Evolutionary conservation across 2,329 filamentous ascomycete genomes (phyloP), one percentile per base, ranked within the genome.

Genomic region (Fusarium sp.): DNA sequence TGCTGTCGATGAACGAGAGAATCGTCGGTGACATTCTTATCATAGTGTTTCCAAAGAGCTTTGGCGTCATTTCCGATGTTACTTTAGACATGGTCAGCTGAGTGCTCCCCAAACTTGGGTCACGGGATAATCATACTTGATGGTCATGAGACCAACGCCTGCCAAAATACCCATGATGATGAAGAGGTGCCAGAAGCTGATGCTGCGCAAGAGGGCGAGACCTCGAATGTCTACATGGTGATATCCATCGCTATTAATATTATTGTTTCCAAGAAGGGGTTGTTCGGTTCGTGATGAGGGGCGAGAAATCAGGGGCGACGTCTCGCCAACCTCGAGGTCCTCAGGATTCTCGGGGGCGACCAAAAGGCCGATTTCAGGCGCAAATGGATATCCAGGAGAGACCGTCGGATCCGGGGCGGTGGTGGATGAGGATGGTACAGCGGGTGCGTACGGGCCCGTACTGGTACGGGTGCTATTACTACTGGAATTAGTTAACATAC

Each of bases 71-170:
- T 97, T 44, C 96, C 96, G 76, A 98, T 97, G 75, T 99, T 99
- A 82, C 93, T 97, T 72, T 23, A 43, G 13, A 50, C 23, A 16
- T 43, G 51, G 56, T 74, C 53, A 62, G 66, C 53, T 43, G 59
- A 34, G 55, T 18, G n/a, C 6, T 57, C 45, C 30, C 42, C 52
- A 23, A 58, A 55, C 37, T 19, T 34, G 16, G 54, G 51, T 30
- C 23, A 28, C 21, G 25, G 13, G 44, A 42, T 23, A 26, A 59
- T 59, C 91, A 80, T 85, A 97, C 94, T 99, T 99, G 81, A 99
- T 99, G 1, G 95, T 98, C 96, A 99, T 99, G 70, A 99, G 83
- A 13, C 96, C 96, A 74, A 98, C 92, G 54, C 96, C 96, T 7
- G 94, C 93, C 67, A 98, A 84, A n/a, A 98, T 87, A 41, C 91